Evolutionary conservation across 1,284 basidiomycete species (phyloP), one percentile per base, ranked within the genome.

Genomic region (Cerrena zonata): DNA sequence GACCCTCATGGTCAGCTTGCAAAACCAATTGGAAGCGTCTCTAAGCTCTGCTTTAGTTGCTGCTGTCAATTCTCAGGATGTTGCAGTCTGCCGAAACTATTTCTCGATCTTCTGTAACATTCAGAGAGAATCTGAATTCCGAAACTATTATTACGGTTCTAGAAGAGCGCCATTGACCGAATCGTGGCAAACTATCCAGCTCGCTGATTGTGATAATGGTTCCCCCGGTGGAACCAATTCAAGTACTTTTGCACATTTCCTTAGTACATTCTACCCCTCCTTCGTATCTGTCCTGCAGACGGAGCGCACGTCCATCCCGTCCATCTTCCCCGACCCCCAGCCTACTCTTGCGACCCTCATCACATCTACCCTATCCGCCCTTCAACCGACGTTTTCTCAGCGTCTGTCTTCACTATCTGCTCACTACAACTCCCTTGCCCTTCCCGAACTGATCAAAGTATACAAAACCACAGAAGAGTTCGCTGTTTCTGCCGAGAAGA

Each of bases 21-120:
- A 95, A 65, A 96, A 97, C 64, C 89, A 94, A 65, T 80, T 97
- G 37, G 94, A 97, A 71, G 89, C 90, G 1, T 83, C 86, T 2
- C 77, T 95, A 42, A 91, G 89, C 59, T 85, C 90, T 10, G 89
- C 90, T 1, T 75, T 97, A 49, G 86, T 91, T 25, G 83, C 87
- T 34, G 88, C 89, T 1, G 86, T 94, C 64, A 86, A 82, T 53
- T 74, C 78, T 3, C 80, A 83, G 55, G 90, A 95, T 64, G 76
- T 86, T 40, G 71, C 75, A 10, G 74, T 78, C 2, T 93, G 90
- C 68, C 80, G 80, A 56, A 77, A 77, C 48, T 93, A 91, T 67
- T 92, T 88, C 64, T 74, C 78, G 21, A 92, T 96, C 47, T 97
- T 96, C 67, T 79, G 80, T 53, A 82, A 89, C 61, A 96, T 97